Percentiles rank a stretch among this genome's conserved stretches.
These are phyloP conservation scores for Hemisphaericaspora lyxosophila DNA, from an alignment of 1,139 yeast species.

Conservation along the genomic window DNA sequence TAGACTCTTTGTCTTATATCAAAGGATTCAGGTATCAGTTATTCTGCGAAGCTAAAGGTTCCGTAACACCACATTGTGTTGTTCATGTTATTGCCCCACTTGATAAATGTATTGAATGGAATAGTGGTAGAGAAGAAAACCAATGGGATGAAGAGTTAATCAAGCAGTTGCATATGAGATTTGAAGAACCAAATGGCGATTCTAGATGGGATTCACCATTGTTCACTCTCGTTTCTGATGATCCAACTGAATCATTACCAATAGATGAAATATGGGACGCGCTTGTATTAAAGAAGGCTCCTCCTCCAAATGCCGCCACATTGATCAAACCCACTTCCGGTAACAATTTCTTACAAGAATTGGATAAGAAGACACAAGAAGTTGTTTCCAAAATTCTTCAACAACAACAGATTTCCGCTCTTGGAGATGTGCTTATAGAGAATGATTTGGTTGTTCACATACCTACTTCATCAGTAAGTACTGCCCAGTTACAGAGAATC, in stretches of 20 bases:
- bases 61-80: constrained; percentile 80
- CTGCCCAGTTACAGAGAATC: constrained; percentile 79
- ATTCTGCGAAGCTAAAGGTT: constrained; percentile 88
- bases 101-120: constrained; percentile 65
- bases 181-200: constrained; percentile 87
- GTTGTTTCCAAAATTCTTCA: constrained; percentile 60
- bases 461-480: constrained; percentile 63
- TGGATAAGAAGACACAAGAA: constrained; percentile 70
- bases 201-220: constrained; percentile 95
- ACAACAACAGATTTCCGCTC: constrained; percentile 58
- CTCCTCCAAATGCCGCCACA: constrained; percentile 78
- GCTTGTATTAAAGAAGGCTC: constrained; percentile 60
- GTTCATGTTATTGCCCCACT: constrained; percentile 73
- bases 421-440: constrained; percentile 47
- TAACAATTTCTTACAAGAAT: constrained; percentile 72
- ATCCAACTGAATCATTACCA: constrained; percentile 52
- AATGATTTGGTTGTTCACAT: constrained; percentile 51
- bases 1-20: constrained; percentile 86
- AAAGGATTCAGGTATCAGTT: constrained; percentile 95
- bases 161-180: constrained; percentile 73
- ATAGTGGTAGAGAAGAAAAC: constrained; percentile 24
- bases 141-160: constrained; percentile 72
- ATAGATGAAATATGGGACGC: constrained; percentile 73
- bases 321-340: constrained; percentile 69
- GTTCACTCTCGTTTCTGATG: constrained; percentile 60